A percentile compares a stretch with the other conserved stretches of the same genome.
Conservation (phyloP, 2,329 filamentous ascomycete genomes). For the Fusarium bulbicola region DNA sequence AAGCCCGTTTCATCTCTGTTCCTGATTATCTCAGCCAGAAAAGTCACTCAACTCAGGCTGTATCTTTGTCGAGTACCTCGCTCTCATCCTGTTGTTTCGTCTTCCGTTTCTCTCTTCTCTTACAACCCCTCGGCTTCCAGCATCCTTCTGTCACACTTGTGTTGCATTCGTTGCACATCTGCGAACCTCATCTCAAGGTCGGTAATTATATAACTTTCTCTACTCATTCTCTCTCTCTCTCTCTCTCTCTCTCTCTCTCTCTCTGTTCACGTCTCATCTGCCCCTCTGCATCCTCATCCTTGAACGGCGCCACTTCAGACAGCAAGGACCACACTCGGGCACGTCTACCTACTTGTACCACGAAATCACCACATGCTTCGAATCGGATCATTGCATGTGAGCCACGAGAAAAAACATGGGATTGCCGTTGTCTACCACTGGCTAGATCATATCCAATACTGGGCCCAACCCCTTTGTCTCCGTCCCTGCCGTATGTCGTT, state of each 20-base stretch:
- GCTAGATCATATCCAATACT: not conserved
- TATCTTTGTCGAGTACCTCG: conserved; percentile 6
- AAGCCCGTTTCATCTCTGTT: conserved; percentile 24
- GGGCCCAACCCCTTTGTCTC: conserved; percentile 4
- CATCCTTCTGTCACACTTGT: conserved; percentile 23
- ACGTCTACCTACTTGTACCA: not conserved
- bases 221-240: not conserved
- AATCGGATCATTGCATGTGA: not conserved
- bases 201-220: conserved; percentile 2
- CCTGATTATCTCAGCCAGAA: conserved; percentile 29
- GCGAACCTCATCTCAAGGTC: conserved; percentile 1
- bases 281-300: conserved; percentile 5
- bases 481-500: conserved; percentile 18
- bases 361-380: conserved; percentile 1
- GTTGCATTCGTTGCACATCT: conserved; percentile 15
- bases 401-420: not conserved
- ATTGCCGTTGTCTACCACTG: not conserved
- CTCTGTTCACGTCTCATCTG: not conserved
- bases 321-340: conserved; percentile 13
- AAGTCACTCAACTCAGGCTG: conserved; percentile 4
- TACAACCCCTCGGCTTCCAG: conserved; percentile 9
- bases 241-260: not conserved
- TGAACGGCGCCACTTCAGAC: not conserved
- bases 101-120: not conserved
- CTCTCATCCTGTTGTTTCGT: conserved; percentile 11